These are phyloP conservation scores for Neurospora sp. DNA, from an alignment of 495 filamentous ascomycete genomes.

Conservation along the genomic window DNA sequence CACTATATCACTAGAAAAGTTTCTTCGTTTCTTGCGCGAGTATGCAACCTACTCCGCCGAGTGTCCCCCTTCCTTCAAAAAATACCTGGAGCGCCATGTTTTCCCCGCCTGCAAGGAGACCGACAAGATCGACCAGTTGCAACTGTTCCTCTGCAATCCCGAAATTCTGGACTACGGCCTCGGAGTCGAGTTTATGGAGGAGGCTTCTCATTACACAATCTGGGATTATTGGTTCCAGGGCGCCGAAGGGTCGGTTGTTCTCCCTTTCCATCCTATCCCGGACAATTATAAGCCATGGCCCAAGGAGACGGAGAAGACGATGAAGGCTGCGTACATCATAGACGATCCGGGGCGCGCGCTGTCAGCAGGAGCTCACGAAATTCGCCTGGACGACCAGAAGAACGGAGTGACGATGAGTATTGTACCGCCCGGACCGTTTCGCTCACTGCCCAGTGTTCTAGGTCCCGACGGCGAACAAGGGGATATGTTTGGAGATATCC, in stretches of 20 bases:
- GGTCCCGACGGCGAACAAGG: background rate
- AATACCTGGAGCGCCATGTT: slow-evolving; percentile 3
- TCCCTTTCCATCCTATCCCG: slow-evolving; percentile 2
- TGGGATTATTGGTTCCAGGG: slow-evolving; percentile 3
- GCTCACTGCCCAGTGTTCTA: background rate
- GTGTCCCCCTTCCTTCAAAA: slow-evolving; percentile 5
- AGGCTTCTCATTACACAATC: background rate
- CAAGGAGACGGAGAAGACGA: background rate
- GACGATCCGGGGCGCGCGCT: background rate
- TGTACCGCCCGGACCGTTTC: background rate
- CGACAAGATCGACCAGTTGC: background rate
- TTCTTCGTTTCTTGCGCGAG: slow-evolving; percentile 3
- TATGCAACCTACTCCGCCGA: slow-evolving; percentile 7
- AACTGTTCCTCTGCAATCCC: background rate
- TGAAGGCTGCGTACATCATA: background rate
- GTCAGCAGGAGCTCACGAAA: background rate
- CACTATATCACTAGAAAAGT: background rate
- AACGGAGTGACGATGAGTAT: background rate
- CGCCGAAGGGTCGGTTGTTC: background rate
- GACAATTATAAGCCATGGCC: background rate
- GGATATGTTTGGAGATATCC: background rate
- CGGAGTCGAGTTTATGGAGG: background rate
- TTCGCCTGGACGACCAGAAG: background rate
- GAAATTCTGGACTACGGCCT: slow-evolving; percentile 1
- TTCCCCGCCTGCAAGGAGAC: background rate